phyloP scores from a whole-genome alignment of 176 grass and related monocot species.

The Carex parvula region DNA sequence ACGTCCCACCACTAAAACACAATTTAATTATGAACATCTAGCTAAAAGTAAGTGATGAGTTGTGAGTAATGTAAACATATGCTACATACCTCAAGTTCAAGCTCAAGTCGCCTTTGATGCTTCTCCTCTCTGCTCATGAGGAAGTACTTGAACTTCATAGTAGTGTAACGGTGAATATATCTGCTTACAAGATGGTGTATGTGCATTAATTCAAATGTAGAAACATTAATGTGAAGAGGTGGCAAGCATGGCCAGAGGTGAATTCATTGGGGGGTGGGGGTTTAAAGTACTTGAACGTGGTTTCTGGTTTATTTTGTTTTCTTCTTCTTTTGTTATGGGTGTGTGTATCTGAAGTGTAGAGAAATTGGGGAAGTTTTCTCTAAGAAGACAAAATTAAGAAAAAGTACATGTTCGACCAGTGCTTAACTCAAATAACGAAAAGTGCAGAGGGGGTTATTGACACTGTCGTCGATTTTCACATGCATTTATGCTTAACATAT shows the following conservation, averaged over 20 bases:
- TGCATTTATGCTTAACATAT: background rate
- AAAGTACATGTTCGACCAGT: background rate
- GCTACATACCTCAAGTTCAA: slow-evolving; percentile 52
- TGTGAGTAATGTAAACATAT: background rate
- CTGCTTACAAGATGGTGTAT: slow-evolving; percentile 3
- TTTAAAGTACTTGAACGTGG: background rate
- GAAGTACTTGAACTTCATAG: slow-evolving; percentile 66
- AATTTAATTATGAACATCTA: background rate
- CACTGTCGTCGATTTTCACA: background rate
- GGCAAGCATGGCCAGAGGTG: slow-evolving; percentile 35
- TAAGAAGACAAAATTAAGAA: background rate
- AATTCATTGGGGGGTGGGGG: background rate
- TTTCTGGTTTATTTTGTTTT: background rate
- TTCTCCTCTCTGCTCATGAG: slow-evolving; percentile 57
- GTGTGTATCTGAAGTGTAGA: background rate
- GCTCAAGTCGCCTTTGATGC: slow-evolving; percentile 41
- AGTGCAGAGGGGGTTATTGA: background rate
- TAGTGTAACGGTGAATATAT: slow-evolving; percentile 29
- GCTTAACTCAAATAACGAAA: background rate
- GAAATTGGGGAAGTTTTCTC: background rate
- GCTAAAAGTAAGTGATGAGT: too few species aligned
- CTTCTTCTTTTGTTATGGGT: background rate
- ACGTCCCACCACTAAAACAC: too few species aligned
- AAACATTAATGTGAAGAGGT: slow-evolving; percentile 40
- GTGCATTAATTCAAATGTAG: slow-evolving; percentile 11